Evolutionary conservation across 2,329 filamentous ascomycete species (phyloP).

Genomic region (Chrysoporthe cubensis): DNA sequence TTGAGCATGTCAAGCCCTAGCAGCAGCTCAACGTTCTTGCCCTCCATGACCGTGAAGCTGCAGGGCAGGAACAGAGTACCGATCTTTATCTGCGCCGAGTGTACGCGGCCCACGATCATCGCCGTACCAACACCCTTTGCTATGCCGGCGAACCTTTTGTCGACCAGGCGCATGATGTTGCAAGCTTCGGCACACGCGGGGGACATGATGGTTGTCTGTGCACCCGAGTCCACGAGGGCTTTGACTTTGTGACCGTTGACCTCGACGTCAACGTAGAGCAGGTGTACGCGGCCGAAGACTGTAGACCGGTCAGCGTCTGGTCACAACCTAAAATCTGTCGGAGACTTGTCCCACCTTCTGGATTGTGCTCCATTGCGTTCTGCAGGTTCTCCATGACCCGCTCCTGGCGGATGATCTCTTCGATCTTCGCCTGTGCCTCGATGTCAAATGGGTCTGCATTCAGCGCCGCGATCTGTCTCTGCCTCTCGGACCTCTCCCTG

Average conservation of each 20-base stretch:
- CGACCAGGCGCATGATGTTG: conserved; percentile 94
- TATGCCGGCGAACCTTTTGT: conserved; percentile 88
- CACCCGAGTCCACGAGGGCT: conserved; percentile 95
- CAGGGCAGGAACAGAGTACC: conserved; percentile 85
- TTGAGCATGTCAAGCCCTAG: conserved; percentile 97
- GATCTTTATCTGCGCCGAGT: conserved; percentile 93
- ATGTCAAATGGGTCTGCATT: conserved; percentile 95
- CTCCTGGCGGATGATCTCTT: conserved; percentile 96
- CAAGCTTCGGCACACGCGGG: conserved; percentile 88
- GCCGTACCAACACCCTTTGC: conserved; percentile 94
- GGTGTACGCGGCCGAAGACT: conserved; percentile 94
- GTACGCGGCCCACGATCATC: conserved; percentile 90
- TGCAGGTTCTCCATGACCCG: conserved; percentile 93
- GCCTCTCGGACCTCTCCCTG: conserved; percentile 74
- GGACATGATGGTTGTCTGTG: conserved; percentile 98
- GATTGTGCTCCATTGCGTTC: conserved; percentile 95
- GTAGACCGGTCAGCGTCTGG: conserved; percentile 27
- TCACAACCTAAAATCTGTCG: neutral
- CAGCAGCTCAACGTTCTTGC: conserved; percentile 91
- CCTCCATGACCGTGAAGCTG: conserved; percentile 99
- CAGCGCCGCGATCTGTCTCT: conserved; percentile 80
- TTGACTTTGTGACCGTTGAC: conserved; percentile 93
- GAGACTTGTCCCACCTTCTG: conserved; percentile 72
- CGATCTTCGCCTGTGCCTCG: conserved; percentile 88
- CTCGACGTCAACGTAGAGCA: conserved; percentile 94